phyloP scores from a whole-genome alignment of 371 early-diverging fungal genomes.

The Gilbertella persicaria region DNA sequence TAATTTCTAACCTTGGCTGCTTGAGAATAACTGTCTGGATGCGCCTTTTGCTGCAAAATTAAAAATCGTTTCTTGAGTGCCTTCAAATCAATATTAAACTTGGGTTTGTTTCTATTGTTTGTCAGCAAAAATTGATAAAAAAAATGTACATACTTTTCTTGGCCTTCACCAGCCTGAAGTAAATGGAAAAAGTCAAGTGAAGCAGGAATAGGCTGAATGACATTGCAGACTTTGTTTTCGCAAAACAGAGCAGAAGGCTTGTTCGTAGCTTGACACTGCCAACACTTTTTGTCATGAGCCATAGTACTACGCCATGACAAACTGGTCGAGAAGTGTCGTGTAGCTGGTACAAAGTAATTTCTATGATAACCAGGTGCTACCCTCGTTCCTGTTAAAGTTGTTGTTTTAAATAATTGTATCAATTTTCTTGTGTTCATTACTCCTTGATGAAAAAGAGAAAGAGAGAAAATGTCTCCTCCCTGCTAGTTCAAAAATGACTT shows the following conservation, averaged over 20 bases:
- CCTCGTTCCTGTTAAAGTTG: constrained; percentile 4
- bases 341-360: background rate
- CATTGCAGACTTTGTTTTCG: constrained; percentile 62
- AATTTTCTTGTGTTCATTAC: constrained; percentile 16
- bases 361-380: background rate
- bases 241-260: constrained; percentile 49
- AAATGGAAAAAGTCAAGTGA: constrained; percentile 71
- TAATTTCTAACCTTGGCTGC: constrained; percentile 56
- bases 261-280: constrained; percentile 52
- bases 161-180: constrained; percentile 32
- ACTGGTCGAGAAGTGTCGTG: constrained; percentile 7
- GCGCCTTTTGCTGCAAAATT: constrained; percentile 78
- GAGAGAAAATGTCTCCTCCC: background rate
- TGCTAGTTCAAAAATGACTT: too few species aligned
- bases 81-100: constrained; percentile 71
- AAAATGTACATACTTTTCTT: constrained; percentile 26
- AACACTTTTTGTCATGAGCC: constrained; percentile 36
- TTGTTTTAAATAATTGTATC: constrained; percentile 7
- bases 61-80: constrained; percentile 69
- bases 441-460: constrained; percentile 2
- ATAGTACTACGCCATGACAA: constrained; percentile 12
- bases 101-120: constrained; percentile 42
- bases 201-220: constrained; percentile 67
- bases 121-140: background rate
- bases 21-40: constrained; percentile 84